These are phyloP conservation scores for Aaosphaeria pasadenensis DNA, from an alignment of 2,329 filamentous ascomycete species.

Conservation along the genomic window DNA sequence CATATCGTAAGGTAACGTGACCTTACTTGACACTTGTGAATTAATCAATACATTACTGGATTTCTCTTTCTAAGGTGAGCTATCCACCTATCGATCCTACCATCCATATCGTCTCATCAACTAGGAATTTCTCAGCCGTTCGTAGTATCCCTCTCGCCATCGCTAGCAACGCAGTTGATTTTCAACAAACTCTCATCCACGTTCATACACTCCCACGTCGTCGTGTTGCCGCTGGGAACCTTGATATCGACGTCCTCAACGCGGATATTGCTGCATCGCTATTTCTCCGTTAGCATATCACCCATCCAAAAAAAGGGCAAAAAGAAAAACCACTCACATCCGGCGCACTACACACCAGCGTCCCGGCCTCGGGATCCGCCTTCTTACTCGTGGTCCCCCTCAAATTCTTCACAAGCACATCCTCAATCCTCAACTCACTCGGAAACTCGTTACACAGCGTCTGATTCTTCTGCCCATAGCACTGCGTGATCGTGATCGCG, in stretches of 20 bases:
- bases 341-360: constrained; percentile 37
- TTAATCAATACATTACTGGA: too few species aligned
- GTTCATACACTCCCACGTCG: constrained; percentile 7
- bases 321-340: neutral
- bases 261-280: constrained; percentile 7
- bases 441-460: constrained; percentile 61
- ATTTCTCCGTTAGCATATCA: neutral
- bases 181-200: constrained; percentile 1
- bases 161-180: constrained; percentile 1
- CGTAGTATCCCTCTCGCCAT: neutral
- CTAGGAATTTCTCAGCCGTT: neutral
- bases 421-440: constrained; percentile 53
- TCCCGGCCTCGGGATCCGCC: constrained; percentile 41
- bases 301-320: too few species aligned
- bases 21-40: too few species aligned
- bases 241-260: constrained; percentile 5
- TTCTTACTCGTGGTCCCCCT: constrained; percentile 51
- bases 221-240: constrained; percentile 4
- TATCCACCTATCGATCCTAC: too few species aligned
- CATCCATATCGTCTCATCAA: too few species aligned
- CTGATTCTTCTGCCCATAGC: constrained; percentile 61
- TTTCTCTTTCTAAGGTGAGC: too few species aligned
- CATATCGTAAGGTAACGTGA: too few species aligned
- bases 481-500: constrained; percentile 63
- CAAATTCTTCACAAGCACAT: constrained; percentile 57